These are phyloP conservation scores for Tolypocladium endophyticum DNA, from an alignment of 2,329 filamentous ascomycete species.

Conservation along the genomic window DNA sequence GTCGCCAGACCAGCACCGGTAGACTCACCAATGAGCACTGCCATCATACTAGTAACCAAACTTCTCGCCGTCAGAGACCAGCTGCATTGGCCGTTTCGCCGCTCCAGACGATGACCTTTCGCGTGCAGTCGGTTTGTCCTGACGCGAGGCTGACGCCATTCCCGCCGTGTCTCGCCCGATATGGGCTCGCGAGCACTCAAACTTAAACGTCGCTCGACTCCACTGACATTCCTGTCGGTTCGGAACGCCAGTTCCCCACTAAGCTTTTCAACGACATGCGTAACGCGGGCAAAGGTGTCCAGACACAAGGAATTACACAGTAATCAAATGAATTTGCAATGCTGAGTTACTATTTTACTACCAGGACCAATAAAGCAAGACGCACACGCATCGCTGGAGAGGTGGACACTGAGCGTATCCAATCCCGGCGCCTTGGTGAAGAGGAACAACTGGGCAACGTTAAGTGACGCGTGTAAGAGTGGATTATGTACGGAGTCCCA, in stretches of 20 bases:
- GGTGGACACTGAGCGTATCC: conserved; percentile 7
- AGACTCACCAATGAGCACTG: neutral
- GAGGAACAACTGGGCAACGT: conserved; percentile 12
- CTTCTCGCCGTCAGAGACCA: neutral
- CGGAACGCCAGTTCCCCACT: neutral
- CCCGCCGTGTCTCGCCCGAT: neutral
- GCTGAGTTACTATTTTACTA: conserved; percentile 20
- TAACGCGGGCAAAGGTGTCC: too few relatives aligned
- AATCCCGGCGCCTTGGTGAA: conserved; percentile 10
- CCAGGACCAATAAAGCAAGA: conserved; percentile 20
- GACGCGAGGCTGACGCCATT: neutral
- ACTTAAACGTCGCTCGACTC: neutral
- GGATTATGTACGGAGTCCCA: conserved; percentile 5
- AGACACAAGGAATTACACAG: neutral
- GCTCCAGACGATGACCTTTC: neutral
- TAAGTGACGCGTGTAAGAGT: conserved; percentile 5
- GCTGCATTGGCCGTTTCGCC: neutral
- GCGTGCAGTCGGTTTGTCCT: neutral
- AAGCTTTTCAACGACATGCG: neutral
- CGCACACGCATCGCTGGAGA: conserved; percentile 7
- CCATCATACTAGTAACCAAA: too few relatives aligned
- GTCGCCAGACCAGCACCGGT: neutral
- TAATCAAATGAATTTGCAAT: conserved; percentile 12
- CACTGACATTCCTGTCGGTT: neutral
- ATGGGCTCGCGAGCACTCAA: neutral